Percentiles rank a stretch among this genome's conserved stretches.
These are phyloP conservation scores for Coemansia sp. DNA, from an alignment of 192 early-diverging fungal genomes.

Conservation along the genomic window DNA sequence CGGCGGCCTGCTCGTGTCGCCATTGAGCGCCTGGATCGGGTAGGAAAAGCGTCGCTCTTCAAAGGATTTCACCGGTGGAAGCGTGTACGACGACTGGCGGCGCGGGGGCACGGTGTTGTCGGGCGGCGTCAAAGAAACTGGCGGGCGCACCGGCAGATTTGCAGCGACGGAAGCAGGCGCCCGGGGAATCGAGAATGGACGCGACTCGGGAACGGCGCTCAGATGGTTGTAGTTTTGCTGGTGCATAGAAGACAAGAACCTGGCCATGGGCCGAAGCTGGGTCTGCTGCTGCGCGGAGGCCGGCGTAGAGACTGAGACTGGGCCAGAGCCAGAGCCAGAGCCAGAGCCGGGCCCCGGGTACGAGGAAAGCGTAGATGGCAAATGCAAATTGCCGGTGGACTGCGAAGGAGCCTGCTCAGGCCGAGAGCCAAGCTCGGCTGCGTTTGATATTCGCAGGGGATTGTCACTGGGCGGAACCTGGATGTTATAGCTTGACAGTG, in stretches of 20 bases:
- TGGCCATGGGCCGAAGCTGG: neutral
- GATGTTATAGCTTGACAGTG: slow-evolving; percentile 39
- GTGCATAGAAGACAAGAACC: neutral
- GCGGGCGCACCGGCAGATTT: slow-evolving; percentile 18
- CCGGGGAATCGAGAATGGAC: slow-evolving; percentile 44
- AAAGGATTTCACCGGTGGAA: slow-evolving; percentile 47
- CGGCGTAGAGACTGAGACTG: neutral
- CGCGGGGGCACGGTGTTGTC: slow-evolving; percentile 33
- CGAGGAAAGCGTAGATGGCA: neutral
- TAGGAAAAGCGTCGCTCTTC: slow-evolving; percentile 52
- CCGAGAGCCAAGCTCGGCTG: slow-evolving; percentile 9
- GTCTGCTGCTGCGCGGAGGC: neutral
- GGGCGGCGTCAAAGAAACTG: slow-evolving; percentile 6
- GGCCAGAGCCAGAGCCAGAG: neutral
- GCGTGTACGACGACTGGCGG: slow-evolving; percentile 49
- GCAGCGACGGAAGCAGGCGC: slow-evolving; percentile 46
- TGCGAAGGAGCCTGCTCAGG: neutral
- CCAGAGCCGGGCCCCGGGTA: neutral
- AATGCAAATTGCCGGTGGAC: neutral
- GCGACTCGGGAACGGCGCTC: slow-evolving; percentile 19
- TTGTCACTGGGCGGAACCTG: slow-evolving; percentile 35
- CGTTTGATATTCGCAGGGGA: neutral
- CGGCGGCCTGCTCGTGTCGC: slow-evolving; percentile 6
- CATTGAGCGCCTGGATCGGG: slow-evolving; percentile 36
- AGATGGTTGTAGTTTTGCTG: neutral